These are phyloP conservation scores for Trichoderma sp. DNA, from an alignment of 2,329 filamentous ascomycete species.

Conservation along the genomic window DNA sequence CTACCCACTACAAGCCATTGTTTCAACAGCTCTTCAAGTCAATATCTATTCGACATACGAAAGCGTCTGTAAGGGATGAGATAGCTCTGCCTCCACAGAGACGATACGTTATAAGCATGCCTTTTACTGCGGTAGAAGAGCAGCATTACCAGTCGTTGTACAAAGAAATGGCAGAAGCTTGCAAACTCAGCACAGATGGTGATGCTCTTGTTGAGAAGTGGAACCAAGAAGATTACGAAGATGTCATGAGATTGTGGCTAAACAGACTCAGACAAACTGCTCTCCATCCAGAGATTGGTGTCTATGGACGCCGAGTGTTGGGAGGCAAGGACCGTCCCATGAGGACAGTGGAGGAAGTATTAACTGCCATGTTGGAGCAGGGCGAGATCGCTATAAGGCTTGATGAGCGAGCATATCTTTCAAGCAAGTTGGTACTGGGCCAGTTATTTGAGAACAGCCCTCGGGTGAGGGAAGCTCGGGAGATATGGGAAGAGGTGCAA, in stretches of 20 bases:
- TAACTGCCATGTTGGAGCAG: conserved; percentile 90
- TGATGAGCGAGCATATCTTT: conserved; percentile 70
- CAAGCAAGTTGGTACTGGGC: conserved; percentile 67
- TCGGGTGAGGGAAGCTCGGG: conserved; percentile 67
- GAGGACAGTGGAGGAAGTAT: conserved; percentile 81
- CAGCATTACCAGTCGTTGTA: conserved; percentile 83
- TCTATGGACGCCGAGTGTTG: conserved; percentile 65
- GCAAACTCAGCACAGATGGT: conserved; percentile 67
- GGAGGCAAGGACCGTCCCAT: conserved; percentile 69
- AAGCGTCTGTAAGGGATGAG: conserved; percentile 77
- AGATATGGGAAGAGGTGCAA: conserved; percentile 67
- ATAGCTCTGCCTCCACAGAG: conserved; percentile 80
- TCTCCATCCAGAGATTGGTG: conserved; percentile 81
- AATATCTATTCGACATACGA: conserved; percentile 84
- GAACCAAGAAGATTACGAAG: conserved; percentile 65
- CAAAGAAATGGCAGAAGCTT: conserved; percentile 72
- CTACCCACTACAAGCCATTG: conserved; percentile 60
- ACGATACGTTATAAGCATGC: conserved; percentile 83
- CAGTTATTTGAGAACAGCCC: conserved; percentile 80
- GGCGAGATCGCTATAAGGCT: conserved; percentile 68
- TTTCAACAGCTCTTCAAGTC: conserved; percentile 72
- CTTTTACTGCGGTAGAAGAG: conserved; percentile 88
- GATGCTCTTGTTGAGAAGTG: conserved; percentile 64
- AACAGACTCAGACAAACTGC: conserved; percentile 79
- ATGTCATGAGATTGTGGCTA: conserved; percentile 80